Percentiles rank a stretch among this genome's conserved stretches.
Evolutionary conservation across 805 yeast species (phyloP).

Genomic region (Nakazawaea populi): DNA sequence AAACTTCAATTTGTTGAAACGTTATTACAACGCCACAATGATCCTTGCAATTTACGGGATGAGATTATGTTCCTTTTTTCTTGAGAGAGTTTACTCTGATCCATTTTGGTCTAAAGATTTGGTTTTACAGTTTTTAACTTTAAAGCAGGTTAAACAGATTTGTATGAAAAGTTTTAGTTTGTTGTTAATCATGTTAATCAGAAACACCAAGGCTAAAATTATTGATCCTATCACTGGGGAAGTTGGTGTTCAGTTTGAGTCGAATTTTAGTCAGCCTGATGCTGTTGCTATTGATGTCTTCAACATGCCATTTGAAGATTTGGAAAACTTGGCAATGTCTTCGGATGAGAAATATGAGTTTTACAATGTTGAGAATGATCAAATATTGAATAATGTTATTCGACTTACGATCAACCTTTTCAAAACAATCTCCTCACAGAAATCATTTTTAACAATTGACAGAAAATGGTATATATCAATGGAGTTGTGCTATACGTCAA

Average conservation of each 20-base stretch:
- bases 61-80: neutral
- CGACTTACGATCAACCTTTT: neutral
- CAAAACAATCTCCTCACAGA: conserved; percentile 1
- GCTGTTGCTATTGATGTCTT: conserved; percentile 1
- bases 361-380: conserved; percentile 4
- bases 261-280: conserved; percentile 1
- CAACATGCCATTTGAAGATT: conserved; percentile 3
- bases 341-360: neutral
- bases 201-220: neutral
- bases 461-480: conserved; percentile 6
- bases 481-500: conserved; percentile 3
- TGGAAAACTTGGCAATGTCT: conserved; percentile 2
- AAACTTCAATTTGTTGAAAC: conserved; percentile 3
- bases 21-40: conserved; percentile 3
- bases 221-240: neutral
- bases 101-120: conserved; percentile 2
- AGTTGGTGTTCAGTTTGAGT: neutral
- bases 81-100: conserved; percentile 2
- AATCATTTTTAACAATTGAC: conserved; percentile 8
- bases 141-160: conserved; percentile 4
- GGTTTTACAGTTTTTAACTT: neutral
- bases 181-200: conserved; percentile 1
- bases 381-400: neutral
- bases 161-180: conserved; percentile 1
- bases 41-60: neutral